Base-by-base conservation (phyloP, 2,329 filamentous ascomycete species). In the Teratosphaeria nubilosa region DNA sequence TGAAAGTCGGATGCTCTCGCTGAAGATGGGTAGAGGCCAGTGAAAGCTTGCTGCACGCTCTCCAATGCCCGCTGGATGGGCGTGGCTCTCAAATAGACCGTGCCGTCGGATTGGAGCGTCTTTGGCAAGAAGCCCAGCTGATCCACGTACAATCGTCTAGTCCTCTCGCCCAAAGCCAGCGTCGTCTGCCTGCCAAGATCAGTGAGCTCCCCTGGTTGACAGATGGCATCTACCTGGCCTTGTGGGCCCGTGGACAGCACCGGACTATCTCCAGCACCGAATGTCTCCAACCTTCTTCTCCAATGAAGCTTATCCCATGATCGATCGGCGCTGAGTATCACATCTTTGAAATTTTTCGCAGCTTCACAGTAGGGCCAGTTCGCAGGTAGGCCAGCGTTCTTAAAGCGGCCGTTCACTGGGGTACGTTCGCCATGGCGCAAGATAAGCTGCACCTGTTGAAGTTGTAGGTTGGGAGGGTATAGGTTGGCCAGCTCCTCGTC, bases 291-390 rank as follows among this genome's bases (percentile, higher is more conserved):
- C 53, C 88, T 84, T 60, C 91, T 83, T 65, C 85, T 77, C 75
- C 83, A 87, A 65, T 80, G 77, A 60, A 87, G 76, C 1, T 75
- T 75, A 65, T 84, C 80, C 82, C 82, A 86, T 56, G 75, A 70
- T 67, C 79, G 79, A 58, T 79, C 78, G 52, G 75, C 80, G 45
- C 76, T 76, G 62, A 83, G 76, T 25, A 86, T 79, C 60, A 83
- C 79, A 59, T 82, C 82, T 27, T 79, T 83, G 70, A 97, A 81
- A 64, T 86, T 85, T 59, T 84, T 82, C 24, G 88, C 88, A 57
- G 86, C 83, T 63, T 83, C 82, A 76, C 94, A 99, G 75, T 96
- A 97, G 1, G 94, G 90, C 94, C 94, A 99, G 74, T 85, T 80
- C 79, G 63, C 51, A 37, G 57, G 60, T 37, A 65, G 58, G 56